Evolutionary conservation across 2,329 filamentous ascomycete genomes (phyloP).

Genomic region (Xylaria sp.): DNA sequence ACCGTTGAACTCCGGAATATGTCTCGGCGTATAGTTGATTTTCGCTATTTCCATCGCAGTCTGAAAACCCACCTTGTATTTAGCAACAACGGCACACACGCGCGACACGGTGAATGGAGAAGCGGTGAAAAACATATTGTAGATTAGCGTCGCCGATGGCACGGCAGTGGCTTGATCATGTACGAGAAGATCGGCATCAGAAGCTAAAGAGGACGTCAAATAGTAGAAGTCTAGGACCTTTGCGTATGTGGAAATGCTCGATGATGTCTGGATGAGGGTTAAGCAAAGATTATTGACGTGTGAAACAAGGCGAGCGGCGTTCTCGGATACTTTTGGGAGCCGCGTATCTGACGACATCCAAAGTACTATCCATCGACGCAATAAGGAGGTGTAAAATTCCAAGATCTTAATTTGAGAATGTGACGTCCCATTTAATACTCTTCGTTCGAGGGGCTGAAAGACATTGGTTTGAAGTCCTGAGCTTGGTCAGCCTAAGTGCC

Average conservation of each 20-base stretch:
- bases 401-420: conserved; percentile 66
- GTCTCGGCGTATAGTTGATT: conserved; percentile 58
- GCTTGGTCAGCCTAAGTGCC: conserved; percentile 31
- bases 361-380: conserved; percentile 62
- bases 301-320: conserved; percentile 50
- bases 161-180: conserved; percentile 67
- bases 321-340: conserved; percentile 44
- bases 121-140: conserved; percentile 70
- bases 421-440: conserved; percentile 54
- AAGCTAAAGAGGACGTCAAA: conserved; percentile 61
- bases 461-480: conserved; percentile 57
- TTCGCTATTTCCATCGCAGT: conserved; percentile 40
- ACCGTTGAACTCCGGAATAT: conserved; percentile 77
- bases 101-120: conserved; percentile 70
- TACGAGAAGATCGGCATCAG: conserved; percentile 54
- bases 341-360: conserved; percentile 49
- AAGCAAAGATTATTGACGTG: conserved; percentile 63
- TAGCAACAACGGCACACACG: conserved; percentile 70
- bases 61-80: conserved; percentile 78
- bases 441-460: conserved; percentile 58
- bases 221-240: conserved; percentile 74
- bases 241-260: conserved; percentile 53
- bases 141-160: conserved; percentile 70
- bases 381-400: conserved; percentile 68
- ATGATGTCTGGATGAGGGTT: conserved; percentile 62